These are phyloP conservation scores for Zea mays DNA, from an alignment of 176 grass and related monocot genomes.

Conservation along the genomic window DNA sequence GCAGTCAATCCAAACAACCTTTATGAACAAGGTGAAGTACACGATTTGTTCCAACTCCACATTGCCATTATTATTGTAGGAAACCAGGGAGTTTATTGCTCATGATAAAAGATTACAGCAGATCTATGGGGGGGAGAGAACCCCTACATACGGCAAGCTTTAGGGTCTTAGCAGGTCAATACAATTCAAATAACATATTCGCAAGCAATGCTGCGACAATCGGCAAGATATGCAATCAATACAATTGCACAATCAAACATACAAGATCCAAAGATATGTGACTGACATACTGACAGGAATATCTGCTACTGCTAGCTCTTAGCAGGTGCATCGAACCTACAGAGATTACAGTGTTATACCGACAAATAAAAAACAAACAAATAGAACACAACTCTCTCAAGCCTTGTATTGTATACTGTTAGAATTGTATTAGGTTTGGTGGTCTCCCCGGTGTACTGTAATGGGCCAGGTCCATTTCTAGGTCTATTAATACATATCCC, in stretches of 20 bases:
- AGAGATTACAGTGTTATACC: not conserved
- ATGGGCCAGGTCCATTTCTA: no score
- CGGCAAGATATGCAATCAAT: not conserved
- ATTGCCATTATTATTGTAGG: not conserved
- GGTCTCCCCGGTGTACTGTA: no score
- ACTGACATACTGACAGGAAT: not conserved
- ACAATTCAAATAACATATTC: no score
- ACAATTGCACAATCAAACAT: conserved; percentile 7
- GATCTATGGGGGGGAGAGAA: no score
- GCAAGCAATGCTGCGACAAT: not conserved
- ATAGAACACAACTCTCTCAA: not conserved
- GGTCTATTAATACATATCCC: no score
- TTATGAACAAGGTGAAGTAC: not conserved
- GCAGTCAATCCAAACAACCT: not conserved
- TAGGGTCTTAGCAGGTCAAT: no score
- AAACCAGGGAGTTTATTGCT: no score
- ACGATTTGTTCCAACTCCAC: not conserved
- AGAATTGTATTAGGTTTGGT: no score
- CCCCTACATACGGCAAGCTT: no score
- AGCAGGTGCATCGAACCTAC: not conserved
- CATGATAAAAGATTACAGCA: no score
- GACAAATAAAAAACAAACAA: not conserved
- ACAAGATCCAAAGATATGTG: not conserved
- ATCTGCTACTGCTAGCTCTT: not conserved
- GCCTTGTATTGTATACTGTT: not conserved